Percentiles rank a stretch among this genome's conserved stretches.
These are phyloP conservation scores for Colletotrichum brevisporum DNA, from an alignment of 2,329 filamentous ascomycete species.

Conservation along the genomic window DNA sequence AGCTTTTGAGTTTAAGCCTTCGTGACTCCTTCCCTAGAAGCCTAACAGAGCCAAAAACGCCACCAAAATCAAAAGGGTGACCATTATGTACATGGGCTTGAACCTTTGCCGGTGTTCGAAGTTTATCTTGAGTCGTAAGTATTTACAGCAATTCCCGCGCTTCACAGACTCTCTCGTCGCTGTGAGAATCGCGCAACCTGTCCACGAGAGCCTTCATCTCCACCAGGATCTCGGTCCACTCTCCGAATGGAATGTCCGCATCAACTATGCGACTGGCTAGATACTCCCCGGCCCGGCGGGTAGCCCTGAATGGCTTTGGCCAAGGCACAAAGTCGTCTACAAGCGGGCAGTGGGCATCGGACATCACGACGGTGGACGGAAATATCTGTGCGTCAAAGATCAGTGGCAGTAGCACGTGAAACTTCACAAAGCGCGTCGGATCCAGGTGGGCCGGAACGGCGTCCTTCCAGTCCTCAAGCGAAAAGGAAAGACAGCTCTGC, in stretches of 20 bases:
- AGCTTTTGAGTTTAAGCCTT: no score
- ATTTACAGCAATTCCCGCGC: not conserved
- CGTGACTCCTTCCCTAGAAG: no score
- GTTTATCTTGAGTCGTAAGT: not conserved
- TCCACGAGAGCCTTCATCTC: conserved; percentile 16
- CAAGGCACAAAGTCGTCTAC: not conserved
- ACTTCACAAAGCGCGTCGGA: not conserved
- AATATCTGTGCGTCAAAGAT: not conserved
- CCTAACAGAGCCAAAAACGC: no score
- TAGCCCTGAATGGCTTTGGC: not conserved
- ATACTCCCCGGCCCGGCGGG: not conserved
- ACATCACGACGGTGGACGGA: not conserved
- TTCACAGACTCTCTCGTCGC: not conserved
- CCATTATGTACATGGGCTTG: no score
- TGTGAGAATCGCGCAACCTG: not conserved
- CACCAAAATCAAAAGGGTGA: no score
- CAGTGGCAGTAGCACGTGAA: not conserved
- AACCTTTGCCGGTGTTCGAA: no score
- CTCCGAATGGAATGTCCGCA: not conserved
- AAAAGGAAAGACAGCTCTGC: conserved; percentile 6
- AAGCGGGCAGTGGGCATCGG: not conserved
- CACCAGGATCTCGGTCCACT: conserved; percentile 11
- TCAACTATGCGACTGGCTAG: not conserved
- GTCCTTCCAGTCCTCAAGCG: not conserved
- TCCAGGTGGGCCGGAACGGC: not conserved